Conservation (phyloP, 2,329 filamentous ascomycete genomes). For the Ophiostoma triangulosporum region DNA sequence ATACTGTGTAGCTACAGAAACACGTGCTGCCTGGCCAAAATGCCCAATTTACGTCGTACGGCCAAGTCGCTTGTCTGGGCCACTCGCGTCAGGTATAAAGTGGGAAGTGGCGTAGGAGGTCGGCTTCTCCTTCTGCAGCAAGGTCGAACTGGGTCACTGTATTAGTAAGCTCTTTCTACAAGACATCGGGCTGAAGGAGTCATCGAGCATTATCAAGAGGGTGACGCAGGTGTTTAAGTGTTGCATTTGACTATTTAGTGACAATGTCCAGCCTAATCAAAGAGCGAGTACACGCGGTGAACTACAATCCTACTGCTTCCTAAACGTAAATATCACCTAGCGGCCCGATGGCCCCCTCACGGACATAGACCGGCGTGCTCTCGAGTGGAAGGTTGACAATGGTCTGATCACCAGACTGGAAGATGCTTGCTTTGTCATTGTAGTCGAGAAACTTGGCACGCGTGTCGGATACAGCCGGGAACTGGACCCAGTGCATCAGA, state of each 20-base stretch:
- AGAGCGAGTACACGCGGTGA: not conserved
- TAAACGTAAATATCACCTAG: not conserved
- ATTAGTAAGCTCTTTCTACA: no score
- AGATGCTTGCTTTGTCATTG: slow-evolving; percentile 18
- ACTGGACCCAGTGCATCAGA: slow-evolving; percentile 15
- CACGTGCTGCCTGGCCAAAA: no score
- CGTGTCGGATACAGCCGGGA: slow-evolving; percentile 18
- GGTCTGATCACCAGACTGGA: slow-evolving; percentile 11
- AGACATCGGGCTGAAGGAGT: no score
- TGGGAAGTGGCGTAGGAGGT: no score
- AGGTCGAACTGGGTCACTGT: no score
- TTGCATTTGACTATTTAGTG: not conserved
- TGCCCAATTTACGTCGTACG: no score
- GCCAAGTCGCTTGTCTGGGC: not conserved
- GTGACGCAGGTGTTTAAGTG: no score
- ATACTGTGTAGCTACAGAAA: no score
- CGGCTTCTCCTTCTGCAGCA: no score
- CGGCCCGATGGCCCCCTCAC: not conserved
- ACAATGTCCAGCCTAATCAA: not conserved
- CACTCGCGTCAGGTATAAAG: not conserved
- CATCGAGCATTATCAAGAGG: no score
- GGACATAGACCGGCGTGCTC: not conserved
- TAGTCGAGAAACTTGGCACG: slow-evolving; percentile 21
- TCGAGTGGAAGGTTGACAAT: not conserved
- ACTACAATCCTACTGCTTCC: not conserved